A percentile compares a stretch with the other conserved stretches of the same genome.
Conservation (phyloP, 2,329 filamentous ascomycete species). For the Trichoderma pleuroti region DNA sequence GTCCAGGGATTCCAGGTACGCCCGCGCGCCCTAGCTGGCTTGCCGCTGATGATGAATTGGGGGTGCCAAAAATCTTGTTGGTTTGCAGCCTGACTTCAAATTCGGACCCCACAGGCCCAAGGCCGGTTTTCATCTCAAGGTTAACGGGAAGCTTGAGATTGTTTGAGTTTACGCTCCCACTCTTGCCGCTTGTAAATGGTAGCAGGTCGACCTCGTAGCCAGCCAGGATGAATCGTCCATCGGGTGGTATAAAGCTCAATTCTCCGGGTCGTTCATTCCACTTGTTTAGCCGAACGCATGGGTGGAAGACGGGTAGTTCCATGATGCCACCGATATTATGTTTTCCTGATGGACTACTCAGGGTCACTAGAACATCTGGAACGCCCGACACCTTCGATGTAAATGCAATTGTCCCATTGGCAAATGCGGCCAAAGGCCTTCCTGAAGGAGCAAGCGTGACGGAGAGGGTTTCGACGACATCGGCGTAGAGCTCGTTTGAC, state of each 20-base stretch:
- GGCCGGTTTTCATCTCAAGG: conserved; percentile 74
- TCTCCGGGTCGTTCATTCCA: conserved; percentile 89
- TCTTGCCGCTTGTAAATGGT: conserved; percentile 61
- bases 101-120: conserved; percentile 72
- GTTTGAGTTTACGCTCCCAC: conserved; percentile 52
- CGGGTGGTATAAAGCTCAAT: conserved; percentile 92
- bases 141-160: conserved; percentile 77
- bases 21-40: conserved; percentile 42
- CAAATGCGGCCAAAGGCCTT: conserved; percentile 77
- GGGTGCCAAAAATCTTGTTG: conserved; percentile 58
- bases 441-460: conserved; percentile 91
- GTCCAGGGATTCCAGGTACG: conserved; percentile 42
- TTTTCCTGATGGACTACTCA: conserved; percentile 78
- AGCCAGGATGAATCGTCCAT: conserved; percentile 88
- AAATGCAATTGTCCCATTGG: conserved; percentile 90
- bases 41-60: conserved; percentile 31
- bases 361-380: conserved; percentile 78
- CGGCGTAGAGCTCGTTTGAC: conserved; percentile 94
- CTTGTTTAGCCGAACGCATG: conserved; percentile 82
- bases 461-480: conserved; percentile 84
- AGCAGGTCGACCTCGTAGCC: conserved; percentile 93
- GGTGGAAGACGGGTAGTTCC: conserved; percentile 90
- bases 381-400: conserved; percentile 93
- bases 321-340: conserved; percentile 71
- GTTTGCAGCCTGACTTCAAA: conserved; percentile 82